Conservation (phyloP, 176 grass and related monocot species). For the Leersia perrieri region DNA sequence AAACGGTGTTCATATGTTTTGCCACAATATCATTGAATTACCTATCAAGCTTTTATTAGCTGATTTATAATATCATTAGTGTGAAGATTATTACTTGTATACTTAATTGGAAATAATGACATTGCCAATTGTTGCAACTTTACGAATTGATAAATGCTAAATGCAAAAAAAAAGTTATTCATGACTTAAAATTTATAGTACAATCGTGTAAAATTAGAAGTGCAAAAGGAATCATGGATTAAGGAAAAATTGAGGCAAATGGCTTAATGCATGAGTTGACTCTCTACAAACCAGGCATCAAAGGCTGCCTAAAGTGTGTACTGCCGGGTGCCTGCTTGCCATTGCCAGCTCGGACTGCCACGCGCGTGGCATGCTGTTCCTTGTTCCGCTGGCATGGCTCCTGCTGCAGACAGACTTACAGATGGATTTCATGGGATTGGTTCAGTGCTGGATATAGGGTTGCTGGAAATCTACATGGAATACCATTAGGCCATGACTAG, state of each 20-base stretch:
- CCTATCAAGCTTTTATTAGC: not conserved
- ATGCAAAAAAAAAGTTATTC: not conserved
- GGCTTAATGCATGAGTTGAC: not conserved
- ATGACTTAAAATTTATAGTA: not conserved
- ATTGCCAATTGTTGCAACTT: not conserved
- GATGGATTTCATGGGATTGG: not conserved
- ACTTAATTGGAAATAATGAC: not conserved
- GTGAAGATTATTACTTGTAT: too few relatives aligned
- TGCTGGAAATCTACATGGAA: not conserved
- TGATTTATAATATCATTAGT: too few relatives aligned
- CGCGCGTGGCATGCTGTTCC: too few relatives aligned
- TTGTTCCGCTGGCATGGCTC: not conserved
- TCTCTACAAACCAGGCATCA: not conserved
- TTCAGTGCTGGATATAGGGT: not conserved
- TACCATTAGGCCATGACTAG: too few relatives aligned
- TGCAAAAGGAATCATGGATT: not conserved
- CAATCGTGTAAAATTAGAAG: not conserved
- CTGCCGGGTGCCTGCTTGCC: not conserved
- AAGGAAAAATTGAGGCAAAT: not conserved
- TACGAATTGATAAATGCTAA: not conserved
- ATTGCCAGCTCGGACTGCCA: not conserved
- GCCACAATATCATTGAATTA: not conserved
- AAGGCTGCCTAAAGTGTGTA: not conserved
- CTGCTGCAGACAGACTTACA: not conserved
- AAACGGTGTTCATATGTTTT: not conserved